Base-by-base conservation (phyloP, 2,329 filamentous ascomycete genomes). In the Calonectria naviculata region DNA sequence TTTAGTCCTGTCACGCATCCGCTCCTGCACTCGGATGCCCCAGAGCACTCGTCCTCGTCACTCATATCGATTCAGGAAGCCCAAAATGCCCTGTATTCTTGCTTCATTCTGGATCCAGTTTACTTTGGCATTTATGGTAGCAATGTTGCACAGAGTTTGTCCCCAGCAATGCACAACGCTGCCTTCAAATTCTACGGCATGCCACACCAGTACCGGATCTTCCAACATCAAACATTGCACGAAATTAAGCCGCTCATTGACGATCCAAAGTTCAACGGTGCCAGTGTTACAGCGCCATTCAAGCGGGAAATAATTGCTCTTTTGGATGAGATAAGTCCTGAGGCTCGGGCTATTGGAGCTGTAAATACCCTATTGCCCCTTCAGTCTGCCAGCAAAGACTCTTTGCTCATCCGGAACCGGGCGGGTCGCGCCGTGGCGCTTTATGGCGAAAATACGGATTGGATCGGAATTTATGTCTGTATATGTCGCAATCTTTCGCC, bases 361-460 rank as follows among this genome's bases (percentile, higher is more conserved):
- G 86, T 91, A 21, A 92, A 93, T 73, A 92, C 91, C 0, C 80
- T 93, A n/a, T 85, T 92, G 36, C 90, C 90, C 1, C 84, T 92
- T 9, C 86, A 89, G 46, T 83, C 86, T 28, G 77, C 85, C 2
- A 80, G 49, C 12, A 63, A 62, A 15, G 64, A 72, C 26, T 65
- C 71, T 0, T 29, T 75, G 17, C 42, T 72, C 81, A 85, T 89
- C 69, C 85, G 88, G 19, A 88, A 88, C 68, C 86, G 87, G 58
- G 85, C 87, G 10, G 90, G 90, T 0, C 85, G 87, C 0, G 85
- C 91, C 19, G 85, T 86, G 70, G 89, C 88, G 3, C 83, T 92
- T 3, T 90, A 92, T 71, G 91, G 90, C 9, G 90, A 92, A 65
- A 93, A 93, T 70, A 92, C 90, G 0, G 91, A 93, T 79, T 93